phyloP scores from a whole-genome alignment of 805 yeast species.

The Candida mattraensis region DNA sequence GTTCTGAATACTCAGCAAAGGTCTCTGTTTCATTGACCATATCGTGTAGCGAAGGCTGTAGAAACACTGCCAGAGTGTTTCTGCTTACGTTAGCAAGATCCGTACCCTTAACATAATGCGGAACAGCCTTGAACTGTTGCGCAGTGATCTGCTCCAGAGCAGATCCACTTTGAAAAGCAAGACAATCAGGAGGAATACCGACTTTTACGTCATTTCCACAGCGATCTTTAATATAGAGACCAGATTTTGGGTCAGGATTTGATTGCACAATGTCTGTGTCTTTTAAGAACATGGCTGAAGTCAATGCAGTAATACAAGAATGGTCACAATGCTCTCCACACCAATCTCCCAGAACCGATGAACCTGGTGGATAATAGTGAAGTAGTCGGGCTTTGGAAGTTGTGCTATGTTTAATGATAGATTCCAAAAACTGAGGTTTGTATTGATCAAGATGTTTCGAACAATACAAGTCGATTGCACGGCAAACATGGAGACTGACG shows the following conservation, averaged over 20 bases:
- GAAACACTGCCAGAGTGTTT: conserved; percentile 60
- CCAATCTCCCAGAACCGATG: conserved; percentile 42
- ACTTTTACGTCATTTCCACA: conserved; percentile 46
- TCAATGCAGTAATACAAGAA: conserved; percentile 58
- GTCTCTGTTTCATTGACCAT: conserved; percentile 43
- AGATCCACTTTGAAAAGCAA: conserved; percentile 63
- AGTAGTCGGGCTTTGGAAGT: conserved; percentile 58
- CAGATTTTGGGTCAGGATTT: conserved; percentile 46
- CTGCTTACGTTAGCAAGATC: conserved; percentile 38
- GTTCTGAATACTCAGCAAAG: conserved; percentile 49
- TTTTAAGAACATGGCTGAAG: conserved; percentile 51
- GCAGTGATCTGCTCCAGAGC: conserved; percentile 51
- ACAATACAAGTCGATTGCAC: conserved; percentile 51
- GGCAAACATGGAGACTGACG: conserved; percentile 50
- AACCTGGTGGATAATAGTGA: conserved; percentile 38
- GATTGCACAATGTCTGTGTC: conserved; percentile 34
- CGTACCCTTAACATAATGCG: conserved; percentile 54
- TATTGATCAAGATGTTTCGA: conserved; percentile 30
- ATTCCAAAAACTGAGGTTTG: conserved; percentile 38
- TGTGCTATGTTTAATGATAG: conserved; percentile 48
- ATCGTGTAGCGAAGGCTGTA: conserved; percentile 58
- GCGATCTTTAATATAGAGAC: conserved; percentile 51
- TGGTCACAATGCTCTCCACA: conserved; percentile 65
- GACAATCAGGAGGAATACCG: conserved; percentile 51
- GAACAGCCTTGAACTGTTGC: conserved; percentile 55